Evolutionary conservation across 1,284 basidiomycete species (phyloP), one percentile per base, ranked within the genome.

Genomic region (Hemileia vastatrix): DNA sequence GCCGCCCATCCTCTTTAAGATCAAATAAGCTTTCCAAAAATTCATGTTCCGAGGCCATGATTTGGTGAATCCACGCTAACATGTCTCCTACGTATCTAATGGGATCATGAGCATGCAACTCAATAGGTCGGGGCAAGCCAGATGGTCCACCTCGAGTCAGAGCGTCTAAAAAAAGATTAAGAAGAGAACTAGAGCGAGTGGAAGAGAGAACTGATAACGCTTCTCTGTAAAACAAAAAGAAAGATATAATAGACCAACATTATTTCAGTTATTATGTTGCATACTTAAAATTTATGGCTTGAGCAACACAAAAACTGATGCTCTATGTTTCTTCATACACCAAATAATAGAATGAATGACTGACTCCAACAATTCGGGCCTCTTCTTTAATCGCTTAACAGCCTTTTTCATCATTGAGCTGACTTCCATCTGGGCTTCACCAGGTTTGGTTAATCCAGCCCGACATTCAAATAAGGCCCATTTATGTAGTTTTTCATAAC

Each of bases 11-110:
- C 31, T 77, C 78, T 59, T 81, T 82, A 55, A 90, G 73, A 6
- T 83, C 85, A 68, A 95, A 94, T 40, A 95, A 76, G 31, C 83
- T 80, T 71, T 94, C 90, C 19, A 96, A 80, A 71, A 92, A 90
- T 77, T 98, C 95, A 54, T 87, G 86, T 76, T 98, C 94, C 2
- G 86, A 87, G 0, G 94, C 94, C 64, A 95, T 91, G 0, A 87
- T 83, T 68, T 98, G 95, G 77, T 98, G 94, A 1, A 97, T 86
- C 95, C 94, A 98, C 0, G 93, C 94, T 3, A 98, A 83, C 90
- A 98, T 97, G 76, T 97, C 94, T 18, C 94, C 93, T 13, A 95
- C 86, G 74, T 98, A 98, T 24, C 94, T 85, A 66, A 91, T 82
- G 0, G 94, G 92, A 74, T 98, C 94, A 71, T 98, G 94, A 0